A percentile compares a stretch with the other conserved stretches of the same genome.
Conservation (phyloP, 2,329 filamentous ascomycete genomes). For the Fusarium sp. region DNA sequence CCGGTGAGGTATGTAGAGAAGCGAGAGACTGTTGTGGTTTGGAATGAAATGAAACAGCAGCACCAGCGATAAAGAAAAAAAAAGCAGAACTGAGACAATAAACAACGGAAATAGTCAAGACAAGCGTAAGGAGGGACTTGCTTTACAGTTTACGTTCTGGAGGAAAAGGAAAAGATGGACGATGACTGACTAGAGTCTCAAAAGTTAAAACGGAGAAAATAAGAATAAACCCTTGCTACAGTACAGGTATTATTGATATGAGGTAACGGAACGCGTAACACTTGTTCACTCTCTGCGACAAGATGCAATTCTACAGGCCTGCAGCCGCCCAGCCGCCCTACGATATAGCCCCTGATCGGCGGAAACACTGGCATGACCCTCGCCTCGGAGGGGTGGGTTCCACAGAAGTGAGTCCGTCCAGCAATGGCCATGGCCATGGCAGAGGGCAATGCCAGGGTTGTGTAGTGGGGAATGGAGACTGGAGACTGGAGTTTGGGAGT, state of each 20-base stretch:
- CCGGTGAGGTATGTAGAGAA: constrained; percentile 10
- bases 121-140: constrained; percentile 38
- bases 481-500: background rate
- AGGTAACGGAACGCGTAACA: constrained; percentile 37
- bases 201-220: background rate
- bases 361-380: constrained; percentile 19
- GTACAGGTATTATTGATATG: constrained; percentile 15
- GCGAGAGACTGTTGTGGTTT: constrained; percentile 8
- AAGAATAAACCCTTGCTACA: constrained; percentile 16
- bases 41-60: constrained; percentile 6
- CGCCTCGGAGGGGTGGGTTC: constrained; percentile 15
- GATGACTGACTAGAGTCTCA: constrained; percentile 11
- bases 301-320: constrained; percentile 15
- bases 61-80: background rate
- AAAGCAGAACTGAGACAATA: constrained; percentile 10
- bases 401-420: constrained; percentile 10
- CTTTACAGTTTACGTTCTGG: background rate
- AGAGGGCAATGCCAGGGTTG: too few relatives aligned
- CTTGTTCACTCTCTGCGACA: constrained; percentile 16
- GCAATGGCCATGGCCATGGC: constrained; percentile 11
- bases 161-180: background rate
- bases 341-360: constrained; percentile 25
- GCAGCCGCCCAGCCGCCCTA: constrained; percentile 15
- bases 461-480: too few relatives aligned
- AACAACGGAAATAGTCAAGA: constrained; percentile 14